Evolutionary conservation across 2,329 filamentous ascomycete genomes (phyloP), one percentile per base, ranked within the genome.

Genomic region (Colletotrichum cordylinicola): DNA sequence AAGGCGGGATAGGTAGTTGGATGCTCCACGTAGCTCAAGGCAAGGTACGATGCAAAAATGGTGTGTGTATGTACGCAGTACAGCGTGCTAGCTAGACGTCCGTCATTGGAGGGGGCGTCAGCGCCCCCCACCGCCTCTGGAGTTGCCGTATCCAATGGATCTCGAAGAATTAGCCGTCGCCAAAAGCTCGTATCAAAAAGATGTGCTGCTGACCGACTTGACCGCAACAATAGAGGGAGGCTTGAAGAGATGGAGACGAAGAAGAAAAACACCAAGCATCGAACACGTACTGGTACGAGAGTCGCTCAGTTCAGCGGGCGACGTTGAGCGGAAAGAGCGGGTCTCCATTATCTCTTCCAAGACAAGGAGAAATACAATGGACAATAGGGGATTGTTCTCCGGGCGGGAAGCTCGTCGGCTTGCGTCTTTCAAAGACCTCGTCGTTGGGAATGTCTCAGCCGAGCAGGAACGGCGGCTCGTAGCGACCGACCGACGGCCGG

Each of bases 381-480:
- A 52, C 43, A 70, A 70, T 58, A 37, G 56, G 35, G 56, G 27
- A 52, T 33, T 70, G 55, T 61, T 62, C 55, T 62, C 67, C 27
- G 12, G 27, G 37, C 29, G 29, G n/a, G 43, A 21, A 52, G 43
- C 43, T 35, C 33, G 18, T 31, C 29, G 58, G 29, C 58, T 27
- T 33, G 35, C 18, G 58, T 37, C 58, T 61, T n/a, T 21, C 58
- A 43, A 52, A 52, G 43, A 52, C 43, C n/a, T 67, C 33, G 58
- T 65, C 68, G 68, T 65, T 60, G 65, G 66, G 29, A 56, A 62
- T 72, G 35, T 67, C 60, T 67, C 39, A 67, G 48, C 69, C 69
- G 60, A 67, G 69, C n/a, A 66, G 69, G 60, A 72, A 72, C 69
- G 52, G 69, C 43, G 69, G 69, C 61, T 65, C 69, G 60, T 55